phyloP scores from a whole-genome alignment of 257 asterid genomes.

The Fraxinus cuspidata region DNA sequence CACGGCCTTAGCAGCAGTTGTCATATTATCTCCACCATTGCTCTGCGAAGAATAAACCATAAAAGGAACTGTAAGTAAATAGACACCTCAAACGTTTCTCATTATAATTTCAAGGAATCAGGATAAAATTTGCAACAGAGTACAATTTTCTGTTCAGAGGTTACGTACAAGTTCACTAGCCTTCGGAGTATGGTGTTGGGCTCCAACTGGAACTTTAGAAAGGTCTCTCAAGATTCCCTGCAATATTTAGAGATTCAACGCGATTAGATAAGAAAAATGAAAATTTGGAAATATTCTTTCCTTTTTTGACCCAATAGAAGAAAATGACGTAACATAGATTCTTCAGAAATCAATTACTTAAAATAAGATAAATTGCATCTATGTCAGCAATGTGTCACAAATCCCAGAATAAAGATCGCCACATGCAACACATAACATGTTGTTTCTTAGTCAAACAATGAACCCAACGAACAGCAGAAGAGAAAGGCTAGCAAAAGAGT shows the following conservation, averaged over 20 bases:
- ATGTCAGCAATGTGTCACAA: not conserved
- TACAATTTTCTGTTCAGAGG: not conserved
- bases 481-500: not conserved
- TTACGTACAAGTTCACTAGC: constrained; percentile 48
- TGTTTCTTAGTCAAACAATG: not conserved
- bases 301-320: not conserved
- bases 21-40: constrained; percentile 48
- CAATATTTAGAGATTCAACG: constrained; percentile 16
- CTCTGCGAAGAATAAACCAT: constrained; percentile 37
- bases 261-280: constrained; percentile 7
- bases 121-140: not conserved
- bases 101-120: not conserved
- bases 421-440: not conserved
- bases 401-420: not conserved
- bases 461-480: not conserved
- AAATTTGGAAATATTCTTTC: not conserved
- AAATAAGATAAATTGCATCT: not conserved
- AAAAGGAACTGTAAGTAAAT: not conserved
- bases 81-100: not conserved
- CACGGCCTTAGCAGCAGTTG: constrained; percentile 43
- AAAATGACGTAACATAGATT: not conserved
- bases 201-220: constrained; percentile 62
- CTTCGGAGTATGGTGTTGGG: constrained; percentile 54
- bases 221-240: constrained; percentile 94
- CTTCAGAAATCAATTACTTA: not conserved